phyloP scores from a whole-genome alignment of 2,329 filamentous ascomycete species.

The Clonostachys sp. region DNA sequence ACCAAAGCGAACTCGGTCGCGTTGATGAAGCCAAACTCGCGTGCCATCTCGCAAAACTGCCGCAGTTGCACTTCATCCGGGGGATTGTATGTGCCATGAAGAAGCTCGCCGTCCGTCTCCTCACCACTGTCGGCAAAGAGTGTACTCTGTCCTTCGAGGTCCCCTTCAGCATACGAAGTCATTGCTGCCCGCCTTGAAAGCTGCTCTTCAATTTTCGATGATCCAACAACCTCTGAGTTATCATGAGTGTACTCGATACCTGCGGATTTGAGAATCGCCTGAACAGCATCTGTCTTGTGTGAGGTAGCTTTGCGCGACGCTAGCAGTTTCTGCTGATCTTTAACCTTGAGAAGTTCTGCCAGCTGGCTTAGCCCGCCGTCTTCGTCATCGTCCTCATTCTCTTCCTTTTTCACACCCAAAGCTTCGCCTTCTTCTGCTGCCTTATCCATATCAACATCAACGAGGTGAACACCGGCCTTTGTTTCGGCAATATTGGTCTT shows the following conservation, averaged over 20 bases:
- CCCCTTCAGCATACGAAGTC: slow-evolving; percentile 32
- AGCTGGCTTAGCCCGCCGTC: slow-evolving; percentile 70
- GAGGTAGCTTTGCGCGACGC: slow-evolving; percentile 27
- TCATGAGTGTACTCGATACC: slow-evolving; percentile 96
- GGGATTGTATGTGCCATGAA: slow-evolving; percentile 58
- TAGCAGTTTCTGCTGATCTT: slow-evolving; percentile 35
- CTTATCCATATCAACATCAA: slow-evolving; percentile 69
- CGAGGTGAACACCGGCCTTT: slow-evolving; percentile 74
- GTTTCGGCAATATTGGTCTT: slow-evolving; percentile 97
- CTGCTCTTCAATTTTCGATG: slow-evolving; percentile 84
- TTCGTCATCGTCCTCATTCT: slow-evolving; percentile 42
- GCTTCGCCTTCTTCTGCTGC: slow-evolving; percentile 45
- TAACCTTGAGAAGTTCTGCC: slow-evolving; percentile 44
- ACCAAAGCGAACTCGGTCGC: slow-evolving; percentile 83
- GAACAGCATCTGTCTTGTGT: slow-evolving; percentile 66
- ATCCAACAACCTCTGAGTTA: slow-evolving; percentile 91
- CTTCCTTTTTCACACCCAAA: slow-evolving; percentile 37
- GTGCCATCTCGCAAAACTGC: slow-evolving; percentile 90
- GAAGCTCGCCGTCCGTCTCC: slow-evolving; percentile 16
- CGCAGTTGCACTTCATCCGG: slow-evolving; percentile 68
- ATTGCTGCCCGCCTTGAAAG: slow-evolving; percentile 74
- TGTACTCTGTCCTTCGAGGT: slow-evolving; percentile 44
- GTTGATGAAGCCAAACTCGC: slow-evolving; percentile 69
- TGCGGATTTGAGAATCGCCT: slow-evolving; percentile 81
- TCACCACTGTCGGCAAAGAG: slow-evolving; percentile 46